Conservation (phyloP, 768 basidiomycete genomes). For the Mrakia frigida region DNA sequence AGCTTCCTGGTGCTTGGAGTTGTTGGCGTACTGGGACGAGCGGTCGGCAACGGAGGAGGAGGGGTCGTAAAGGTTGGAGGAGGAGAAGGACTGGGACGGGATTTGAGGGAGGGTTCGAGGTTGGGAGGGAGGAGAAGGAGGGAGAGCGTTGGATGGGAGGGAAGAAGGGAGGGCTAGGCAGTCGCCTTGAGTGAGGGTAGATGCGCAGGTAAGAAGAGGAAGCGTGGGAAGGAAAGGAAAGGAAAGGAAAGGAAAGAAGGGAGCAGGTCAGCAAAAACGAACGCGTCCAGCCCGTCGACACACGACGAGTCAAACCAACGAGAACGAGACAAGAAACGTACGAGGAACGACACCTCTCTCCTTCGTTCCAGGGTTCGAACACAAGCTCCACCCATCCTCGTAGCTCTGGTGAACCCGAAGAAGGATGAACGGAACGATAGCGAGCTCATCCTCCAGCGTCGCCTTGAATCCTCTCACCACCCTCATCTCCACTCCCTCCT, state of each 20-base stretch:
- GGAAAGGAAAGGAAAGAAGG: background rate
- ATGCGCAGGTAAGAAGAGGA: background rate
- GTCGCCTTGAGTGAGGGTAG: background rate
- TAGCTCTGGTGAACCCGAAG: conserved; percentile 23
- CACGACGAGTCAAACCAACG: background rate
- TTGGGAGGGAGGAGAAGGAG: background rate
- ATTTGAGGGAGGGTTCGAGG: background rate
- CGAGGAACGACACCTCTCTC: conserved; percentile 25
- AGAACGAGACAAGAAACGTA: background rate
- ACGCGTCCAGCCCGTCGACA: background rate
- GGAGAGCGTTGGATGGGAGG: background rate
- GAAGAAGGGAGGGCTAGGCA: conserved; percentile 24
- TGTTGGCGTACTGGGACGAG: background rate
- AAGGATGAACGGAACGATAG: conserved; percentile 19
- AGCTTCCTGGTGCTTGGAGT: background rate
- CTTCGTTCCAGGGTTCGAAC: conserved; percentile 8
- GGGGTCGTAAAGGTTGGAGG: background rate
- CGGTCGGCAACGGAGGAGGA: background rate
- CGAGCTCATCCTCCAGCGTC: conserved; percentile 22
- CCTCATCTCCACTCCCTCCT: conserved; percentile 21
- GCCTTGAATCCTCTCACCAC: conserved; percentile 28
- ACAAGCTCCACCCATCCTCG: conserved; percentile 31
- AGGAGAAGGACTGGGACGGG: conserved; percentile 3
- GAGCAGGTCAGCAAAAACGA: background rate
- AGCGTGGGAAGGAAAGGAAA: background rate